Evolutionary conservation across 225 moss, liverwort and hornwort genomes (phyloP), one percentile per base, ranked within the genome.

Genomic region (Ulota crispa): DNA sequence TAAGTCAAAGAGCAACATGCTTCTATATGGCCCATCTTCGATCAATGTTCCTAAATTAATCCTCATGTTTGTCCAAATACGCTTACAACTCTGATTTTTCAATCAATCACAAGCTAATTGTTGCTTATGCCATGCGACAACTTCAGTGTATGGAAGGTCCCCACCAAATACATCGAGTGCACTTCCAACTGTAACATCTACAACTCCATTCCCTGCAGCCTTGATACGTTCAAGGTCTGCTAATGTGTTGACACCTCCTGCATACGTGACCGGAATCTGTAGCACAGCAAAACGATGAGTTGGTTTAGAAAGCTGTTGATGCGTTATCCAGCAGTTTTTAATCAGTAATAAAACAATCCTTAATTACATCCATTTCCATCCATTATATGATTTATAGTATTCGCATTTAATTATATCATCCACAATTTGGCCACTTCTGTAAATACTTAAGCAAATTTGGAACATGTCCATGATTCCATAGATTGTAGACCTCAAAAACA

Each of bases 91-190:
- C 41, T 43, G 57, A 9, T 21, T 72, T 20, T 30, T 27, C 20
- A 3, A 19, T 82, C 55, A 76, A n/a, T 76, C 53, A 57, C 5
- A 61, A 28, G 78, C 15, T 37, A 83, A 56, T 70, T 96, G 94
- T 31, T 60, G 68, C 53, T 87, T 89, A 83, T 96, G 93, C 99
- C 99, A 99, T 42, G 82, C 85, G 12, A 99, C 92, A 53, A 99
- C 99, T 76, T 96, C 88, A 56, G 69, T 60, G 68, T 96, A 96
- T 16, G 89, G 73, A 59, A 99, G 89, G 43, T 91, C 83, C 62
- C 99, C 99, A 81, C 96, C 99, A 78, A 99, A 99, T 16, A 99
- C 88, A 77, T 99, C 96, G 50, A 99, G 93, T 73, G 96, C 99
- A 88, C 99, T 99, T 73, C 96, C 99, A 66, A 99, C 89, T 8